These are phyloP conservation scores for Hypoxylon sp. DNA, from an alignment of 2,329 filamentous ascomycete species.

Conservation along the genomic window DNA sequence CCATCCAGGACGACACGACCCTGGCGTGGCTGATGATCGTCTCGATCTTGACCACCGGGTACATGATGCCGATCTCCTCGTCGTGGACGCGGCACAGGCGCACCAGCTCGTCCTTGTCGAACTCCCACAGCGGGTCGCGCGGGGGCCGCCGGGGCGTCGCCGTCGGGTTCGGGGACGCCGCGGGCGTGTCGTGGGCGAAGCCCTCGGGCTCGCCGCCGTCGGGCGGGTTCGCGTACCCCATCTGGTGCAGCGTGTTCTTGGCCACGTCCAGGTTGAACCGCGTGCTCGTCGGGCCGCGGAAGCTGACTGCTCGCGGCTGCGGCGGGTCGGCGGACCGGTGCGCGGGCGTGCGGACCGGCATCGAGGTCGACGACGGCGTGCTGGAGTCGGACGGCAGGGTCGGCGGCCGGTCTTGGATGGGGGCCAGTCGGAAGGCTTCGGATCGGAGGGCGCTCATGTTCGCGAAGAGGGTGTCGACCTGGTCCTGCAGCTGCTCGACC, in stretches of 20 bases:
- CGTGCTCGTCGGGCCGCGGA: constrained; percentile 85
- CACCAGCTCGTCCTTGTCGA: constrained; percentile 80
- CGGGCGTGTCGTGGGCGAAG: constrained; percentile 50
- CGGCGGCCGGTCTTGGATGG: constrained; percentile 53
- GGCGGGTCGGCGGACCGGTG: constrained; percentile 55
- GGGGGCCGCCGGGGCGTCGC: constrained; percentile 40
- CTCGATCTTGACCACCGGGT: constrained; percentile 81
- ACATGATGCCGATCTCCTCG: constrained; percentile 92
- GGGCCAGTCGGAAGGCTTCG: constrained; percentile 56
- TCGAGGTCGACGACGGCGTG: constrained; percentile 54
- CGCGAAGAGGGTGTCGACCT: constrained; percentile 79
- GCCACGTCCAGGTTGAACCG: constrained; percentile 87
- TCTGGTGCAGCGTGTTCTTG: constrained; percentile 84
- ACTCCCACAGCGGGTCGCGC: constrained; percentile 80
- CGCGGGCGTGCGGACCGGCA: constrained; percentile 53
- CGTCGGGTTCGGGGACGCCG: constrained; percentile 50
- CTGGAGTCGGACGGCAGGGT: constrained; percentile 49
- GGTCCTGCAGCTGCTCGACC: constrained; percentile 78
- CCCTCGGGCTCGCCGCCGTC: constrained; percentile 68
- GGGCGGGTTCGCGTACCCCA: constrained; percentile 78
- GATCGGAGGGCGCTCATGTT: constrained; percentile 73
- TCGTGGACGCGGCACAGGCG: constrained; percentile 82
- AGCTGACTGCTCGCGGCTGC: constrained; percentile 67
- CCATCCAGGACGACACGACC: constrained; percentile 75
- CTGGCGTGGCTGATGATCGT: constrained; percentile 74